Evolutionary conservation across 805 yeast species (phyloP), one percentile per base, ranked within the genome.

Genomic region (Candida wancherniae): DNA sequence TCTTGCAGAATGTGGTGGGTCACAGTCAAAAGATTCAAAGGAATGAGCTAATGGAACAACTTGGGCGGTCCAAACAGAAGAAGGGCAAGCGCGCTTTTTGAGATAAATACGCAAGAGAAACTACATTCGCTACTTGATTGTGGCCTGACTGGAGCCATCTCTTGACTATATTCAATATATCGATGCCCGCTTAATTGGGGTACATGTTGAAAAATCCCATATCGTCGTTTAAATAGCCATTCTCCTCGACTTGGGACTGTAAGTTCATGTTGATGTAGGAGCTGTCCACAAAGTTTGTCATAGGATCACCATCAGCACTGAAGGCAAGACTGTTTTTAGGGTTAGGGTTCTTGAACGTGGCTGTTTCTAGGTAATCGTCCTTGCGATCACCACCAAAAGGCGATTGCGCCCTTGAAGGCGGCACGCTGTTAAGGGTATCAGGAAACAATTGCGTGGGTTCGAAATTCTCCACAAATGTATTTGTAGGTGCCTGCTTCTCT

Each of bases 1-100:
- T 92, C 44, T 87, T 92, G 24, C 95, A 86, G 50, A 87, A 85
- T 47, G 61, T 88, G 45, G 84, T 88, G 10, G 97, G 95, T 6
- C 87, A 88, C 52, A 83, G 95, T 5, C 96, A 92, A 55, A 75
- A 84, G 46, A 47, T 82, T 29, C 72, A 83, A 45, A 66, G 90
- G 29, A 62, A 64, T 24, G 69, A 63, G 38, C 48, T 65, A 15
- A 38, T 60, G 27, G 64, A 48, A 32, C 52, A 53, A 33, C 50
- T 63, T 42, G 52, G 53, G 24, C 47, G 51, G 32, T 38, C 57
- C 5, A 59, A 55, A 33, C 41, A 32, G 28, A 54, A 48, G 34
- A 28, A 36, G 5, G 40, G 42, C 17, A 42, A 40, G 21, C 39
- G 36, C 36, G 41, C 39, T 28, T 40, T 32, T 25, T 40, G n/a